These are phyloP conservation scores for Quercus wislizeni DNA, from an alignment of 306 rosid genomes.

Conservation along the genomic window DNA sequence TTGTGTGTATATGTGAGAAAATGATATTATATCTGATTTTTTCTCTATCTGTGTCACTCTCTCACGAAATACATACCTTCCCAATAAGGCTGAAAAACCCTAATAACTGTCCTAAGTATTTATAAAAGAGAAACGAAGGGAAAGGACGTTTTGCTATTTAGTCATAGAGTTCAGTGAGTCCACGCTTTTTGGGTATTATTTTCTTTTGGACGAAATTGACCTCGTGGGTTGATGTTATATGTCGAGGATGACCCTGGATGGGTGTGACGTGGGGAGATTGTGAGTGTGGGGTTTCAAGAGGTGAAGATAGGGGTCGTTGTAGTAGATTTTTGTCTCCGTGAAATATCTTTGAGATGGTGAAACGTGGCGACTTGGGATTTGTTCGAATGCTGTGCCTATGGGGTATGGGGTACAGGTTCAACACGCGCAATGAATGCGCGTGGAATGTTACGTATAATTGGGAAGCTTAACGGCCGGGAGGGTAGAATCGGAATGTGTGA, in stretches of 20 bases:
- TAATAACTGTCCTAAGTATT: not conserved
- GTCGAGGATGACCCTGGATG: not conserved
- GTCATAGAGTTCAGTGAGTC: no score
- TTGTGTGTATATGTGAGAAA: no score
- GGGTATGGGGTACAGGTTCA: no score
- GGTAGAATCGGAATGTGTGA: slow-evolving; percentile 2
- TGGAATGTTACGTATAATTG: not conserved
- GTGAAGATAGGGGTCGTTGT: not conserved
- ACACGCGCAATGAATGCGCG: slow-evolving; percentile 22
- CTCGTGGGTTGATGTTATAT: not conserved
- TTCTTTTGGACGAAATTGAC: slow-evolving; percentile 1
- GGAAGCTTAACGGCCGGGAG: not conserved
- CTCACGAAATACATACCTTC: no score
- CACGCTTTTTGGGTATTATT: no score
- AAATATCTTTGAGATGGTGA: slow-evolving; percentile 22
- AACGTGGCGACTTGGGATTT: not conserved
- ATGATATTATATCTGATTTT: no score
- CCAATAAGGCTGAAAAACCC: slow-evolving; percentile 1
- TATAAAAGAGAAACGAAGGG: not conserved
- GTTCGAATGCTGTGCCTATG: not conserved
- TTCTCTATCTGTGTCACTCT: no score
- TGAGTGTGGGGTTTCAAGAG: not conserved
- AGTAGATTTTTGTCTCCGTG: not conserved
- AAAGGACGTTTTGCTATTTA: not conserved
- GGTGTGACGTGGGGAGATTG: slow-evolving; percentile 6